These are phyloP conservation scores for Haplosporangium sp. DNA, from an alignment of 371 early-diverging fungal species.

Conservation along the genomic window DNA sequence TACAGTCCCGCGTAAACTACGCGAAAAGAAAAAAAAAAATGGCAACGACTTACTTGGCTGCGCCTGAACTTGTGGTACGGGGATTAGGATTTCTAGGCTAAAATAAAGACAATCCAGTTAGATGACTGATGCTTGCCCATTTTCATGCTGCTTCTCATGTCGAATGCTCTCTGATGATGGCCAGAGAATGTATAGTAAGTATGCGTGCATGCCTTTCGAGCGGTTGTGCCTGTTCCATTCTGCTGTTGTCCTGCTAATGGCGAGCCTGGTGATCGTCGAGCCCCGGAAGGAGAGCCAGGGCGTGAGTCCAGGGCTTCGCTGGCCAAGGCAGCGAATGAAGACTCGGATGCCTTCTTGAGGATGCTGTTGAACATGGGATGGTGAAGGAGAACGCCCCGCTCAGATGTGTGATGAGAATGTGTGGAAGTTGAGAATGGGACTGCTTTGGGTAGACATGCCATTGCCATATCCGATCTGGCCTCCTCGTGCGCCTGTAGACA, in stretches of 20 bases:
- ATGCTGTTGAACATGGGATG: constrained; percentile 50
- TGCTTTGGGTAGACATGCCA: not conserved
- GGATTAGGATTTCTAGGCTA: constrained; percentile 31
- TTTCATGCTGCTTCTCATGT: too few relatives aligned
- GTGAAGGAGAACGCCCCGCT: too few relatives aligned
- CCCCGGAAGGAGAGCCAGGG: constrained; percentile 42
- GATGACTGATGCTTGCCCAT: not conserved
- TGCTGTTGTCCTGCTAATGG: constrained; percentile 36
- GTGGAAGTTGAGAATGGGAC: not conserved
- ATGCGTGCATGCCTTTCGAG: constrained; percentile 44
- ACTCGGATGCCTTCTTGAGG: constrained; percentile 55
- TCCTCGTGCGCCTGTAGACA: too few relatives aligned
- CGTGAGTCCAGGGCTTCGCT: constrained; percentile 50
- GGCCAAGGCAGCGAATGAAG: constrained; percentile 48
- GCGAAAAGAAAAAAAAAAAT: not conserved
- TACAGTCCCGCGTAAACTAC: not conserved
- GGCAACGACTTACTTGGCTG: constrained; percentile 14
- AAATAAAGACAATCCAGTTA: not conserved
- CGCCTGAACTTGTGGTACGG: constrained; percentile 16
- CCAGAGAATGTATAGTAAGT: too few relatives aligned
- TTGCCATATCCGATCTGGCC: not conserved
- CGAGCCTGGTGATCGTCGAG: constrained; percentile 36
- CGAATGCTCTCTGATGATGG: too few relatives aligned
- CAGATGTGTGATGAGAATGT: not conserved
- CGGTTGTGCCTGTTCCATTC: constrained; percentile 19